Evolutionary conservation across 148 eudicot species (phyloP).

Genomic region (Rhododendron henanense): DNA sequence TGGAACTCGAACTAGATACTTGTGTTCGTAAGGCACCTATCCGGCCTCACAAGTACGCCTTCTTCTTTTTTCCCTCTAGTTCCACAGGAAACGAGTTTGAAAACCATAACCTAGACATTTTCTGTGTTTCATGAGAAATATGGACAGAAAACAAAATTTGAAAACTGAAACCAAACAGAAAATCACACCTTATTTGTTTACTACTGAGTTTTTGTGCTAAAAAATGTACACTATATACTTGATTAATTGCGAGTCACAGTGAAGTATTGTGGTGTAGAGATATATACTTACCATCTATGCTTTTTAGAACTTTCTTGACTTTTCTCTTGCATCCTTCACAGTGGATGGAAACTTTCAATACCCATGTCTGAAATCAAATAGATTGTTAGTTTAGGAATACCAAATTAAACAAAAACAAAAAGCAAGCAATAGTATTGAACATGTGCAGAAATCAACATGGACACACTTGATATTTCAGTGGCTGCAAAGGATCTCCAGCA

Average conservation of each 20-base stretch:
- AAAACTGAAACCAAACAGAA: background rate
- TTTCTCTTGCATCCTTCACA: conserved; percentile 75
- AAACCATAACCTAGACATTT: background rate
- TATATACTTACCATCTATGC: conserved; percentile 48
- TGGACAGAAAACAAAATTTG: background rate
- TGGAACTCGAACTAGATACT: too few relatives aligned
- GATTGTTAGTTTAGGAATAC: background rate
- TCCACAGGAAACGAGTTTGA: background rate
- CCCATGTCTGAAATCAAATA: conserved; percentile 49
- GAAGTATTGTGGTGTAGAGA: background rate
- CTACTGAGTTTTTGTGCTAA: too few relatives aligned
- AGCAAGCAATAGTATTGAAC: background rate
- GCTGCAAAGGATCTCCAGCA: conserved; percentile 16
- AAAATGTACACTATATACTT: background rate
- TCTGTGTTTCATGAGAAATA: background rate
- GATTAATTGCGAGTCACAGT: background rate
- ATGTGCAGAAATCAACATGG: background rate
- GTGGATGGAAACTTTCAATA: conserved; percentile 75
- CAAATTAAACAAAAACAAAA: background rate
- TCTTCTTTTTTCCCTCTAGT: background rate
- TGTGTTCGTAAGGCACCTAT: too few relatives aligned
- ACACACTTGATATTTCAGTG: conserved; percentile 21
- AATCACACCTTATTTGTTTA: background rate
- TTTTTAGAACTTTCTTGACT: conserved; percentile 68
- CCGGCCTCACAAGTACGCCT: background rate